Evolutionary conservation across 2,329 filamentous ascomycete genomes (phyloP).

Genomic region (Talaromyces sp.): DNA sequence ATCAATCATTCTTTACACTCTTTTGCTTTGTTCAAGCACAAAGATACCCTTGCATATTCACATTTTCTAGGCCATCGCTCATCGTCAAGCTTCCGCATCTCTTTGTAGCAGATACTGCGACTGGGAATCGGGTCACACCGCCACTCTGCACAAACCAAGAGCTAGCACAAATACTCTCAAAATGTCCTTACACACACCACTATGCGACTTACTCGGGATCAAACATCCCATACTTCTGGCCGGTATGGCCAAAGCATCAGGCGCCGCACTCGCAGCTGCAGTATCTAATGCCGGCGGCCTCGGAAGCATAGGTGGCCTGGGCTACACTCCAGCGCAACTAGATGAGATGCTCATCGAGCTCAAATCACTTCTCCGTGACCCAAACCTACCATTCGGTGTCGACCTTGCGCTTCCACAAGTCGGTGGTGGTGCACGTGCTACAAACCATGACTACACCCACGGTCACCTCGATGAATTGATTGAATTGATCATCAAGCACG

Average conservation of each 20-base stretch:
- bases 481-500: slow-evolving; percentile 77
- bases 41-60: neutral
- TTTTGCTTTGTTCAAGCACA: neutral
- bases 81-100: neutral
- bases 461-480: slow-evolving; percentile 85
- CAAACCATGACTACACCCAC: slow-evolving; percentile 93
- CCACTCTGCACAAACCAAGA: neutral
- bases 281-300: slow-evolving; percentile 87
- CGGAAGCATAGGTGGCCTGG: slow-evolving; percentile 59
- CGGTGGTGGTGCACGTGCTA: slow-evolving; percentile 76
- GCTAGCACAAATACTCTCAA: neutral
- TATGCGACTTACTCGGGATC: slow-evolving; percentile 76
- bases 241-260: slow-evolving; percentile 86
- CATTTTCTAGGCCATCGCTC: neutral
- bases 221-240: slow-evolving; percentile 86
- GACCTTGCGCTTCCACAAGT: slow-evolving; percentile 90
- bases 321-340: slow-evolving; percentile 71
- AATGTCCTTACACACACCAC: slow-evolving; percentile 66
- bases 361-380: slow-evolving; percentile 66
- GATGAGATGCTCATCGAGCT: slow-evolving; percentile 79
- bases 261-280: slow-evolving; percentile 73
- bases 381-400: slow-evolving; percentile 78
- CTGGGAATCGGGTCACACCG: neutral
- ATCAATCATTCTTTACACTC: neutral
- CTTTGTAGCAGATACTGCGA: neutral